phyloP scores from a whole-genome alignment of 345 rosid genomes.

The Erodium maritimum region DNA sequence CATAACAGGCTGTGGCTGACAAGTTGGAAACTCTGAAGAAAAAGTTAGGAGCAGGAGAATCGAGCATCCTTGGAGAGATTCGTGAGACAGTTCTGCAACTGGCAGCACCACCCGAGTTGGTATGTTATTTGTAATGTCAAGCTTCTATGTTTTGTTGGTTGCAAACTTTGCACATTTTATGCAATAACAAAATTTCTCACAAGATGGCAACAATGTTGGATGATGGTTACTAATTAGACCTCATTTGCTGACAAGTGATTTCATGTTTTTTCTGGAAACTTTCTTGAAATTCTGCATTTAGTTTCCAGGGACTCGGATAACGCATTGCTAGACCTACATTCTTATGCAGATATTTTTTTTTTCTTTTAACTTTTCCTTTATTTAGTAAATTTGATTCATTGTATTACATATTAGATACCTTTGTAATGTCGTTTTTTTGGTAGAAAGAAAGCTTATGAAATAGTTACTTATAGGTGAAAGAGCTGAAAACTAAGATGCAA shows the following conservation, averaged over 20 bases:
- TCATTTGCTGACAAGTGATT: background rate
- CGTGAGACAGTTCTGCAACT: constrained; percentile 64
- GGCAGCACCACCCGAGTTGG: constrained; percentile 65
- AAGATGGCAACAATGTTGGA: no score
- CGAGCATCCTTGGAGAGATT: constrained; percentile 49
- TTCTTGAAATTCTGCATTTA: background rate
- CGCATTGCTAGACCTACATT: background rate
- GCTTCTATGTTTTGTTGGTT: background rate
- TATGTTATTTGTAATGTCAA: constrained; percentile 18
- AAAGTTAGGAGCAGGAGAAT: constrained; percentile 48
- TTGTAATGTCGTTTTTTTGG: background rate
- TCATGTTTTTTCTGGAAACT: background rate
- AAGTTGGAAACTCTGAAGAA: constrained; percentile 52
- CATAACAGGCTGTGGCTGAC: constrained; percentile 51
- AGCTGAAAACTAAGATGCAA: constrained; percentile 69
- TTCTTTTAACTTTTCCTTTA: background rate
- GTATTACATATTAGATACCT: background rate
- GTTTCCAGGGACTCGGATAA: constrained; percentile 3
- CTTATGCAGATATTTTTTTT: background rate
- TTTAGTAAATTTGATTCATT: background rate
- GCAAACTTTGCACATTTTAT: background rate
- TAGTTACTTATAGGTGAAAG: constrained; percentile 52
- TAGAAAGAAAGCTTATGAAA: background rate
- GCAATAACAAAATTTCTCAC: no score
- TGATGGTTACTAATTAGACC: background rate